A percentile compares a stretch with the other conserved stretches of the same genome.
Conservation (phyloP, 2,329 filamentous ascomycete species). For the Calonectria henricotiae region DNA sequence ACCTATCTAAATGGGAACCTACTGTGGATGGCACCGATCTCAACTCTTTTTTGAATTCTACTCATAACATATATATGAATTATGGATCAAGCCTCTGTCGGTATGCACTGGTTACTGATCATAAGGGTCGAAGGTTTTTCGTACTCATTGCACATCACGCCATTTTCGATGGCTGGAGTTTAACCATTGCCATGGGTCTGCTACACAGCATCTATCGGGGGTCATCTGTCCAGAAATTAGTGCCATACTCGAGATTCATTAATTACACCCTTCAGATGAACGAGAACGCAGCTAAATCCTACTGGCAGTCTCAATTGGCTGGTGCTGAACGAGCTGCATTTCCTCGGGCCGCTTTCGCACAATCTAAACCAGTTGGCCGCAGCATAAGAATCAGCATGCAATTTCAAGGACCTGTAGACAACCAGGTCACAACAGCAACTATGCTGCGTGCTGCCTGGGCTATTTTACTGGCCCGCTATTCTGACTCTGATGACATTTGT, state of each 20-base stretch:
- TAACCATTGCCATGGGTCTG: background rate
- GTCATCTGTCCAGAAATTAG: background rate
- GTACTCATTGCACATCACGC: conserved; percentile 10
- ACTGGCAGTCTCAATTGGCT: conserved; percentile 4
- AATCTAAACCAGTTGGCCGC: conserved; percentile 66
- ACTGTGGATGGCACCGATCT: background rate
- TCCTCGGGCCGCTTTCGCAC: conserved; percentile 64
- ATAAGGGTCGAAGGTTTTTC: background rate
- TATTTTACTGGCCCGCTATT: conserved; percentile 68
- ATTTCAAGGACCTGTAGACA: background rate
- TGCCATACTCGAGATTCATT: conserved; percentile 17
- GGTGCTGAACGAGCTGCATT: conserved; percentile 57
- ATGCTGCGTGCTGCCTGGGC: conserved; percentile 63
- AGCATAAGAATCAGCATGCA: conserved; percentile 32
- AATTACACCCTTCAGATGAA: background rate
- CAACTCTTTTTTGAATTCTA: background rate
- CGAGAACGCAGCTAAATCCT: background rate
- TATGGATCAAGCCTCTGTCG: conserved; percentile 13
- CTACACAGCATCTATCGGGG: background rate
- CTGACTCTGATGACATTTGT: conserved; percentile 58
- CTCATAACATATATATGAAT: background rate
- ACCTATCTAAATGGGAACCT: background rate
- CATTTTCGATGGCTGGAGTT: conserved; percentile 18
- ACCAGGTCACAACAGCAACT: conserved; percentile 35
- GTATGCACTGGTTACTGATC: background rate